Conservation (phyloP, 257 asterid genomes). For the Solanum bulbocastanum region DNA sequence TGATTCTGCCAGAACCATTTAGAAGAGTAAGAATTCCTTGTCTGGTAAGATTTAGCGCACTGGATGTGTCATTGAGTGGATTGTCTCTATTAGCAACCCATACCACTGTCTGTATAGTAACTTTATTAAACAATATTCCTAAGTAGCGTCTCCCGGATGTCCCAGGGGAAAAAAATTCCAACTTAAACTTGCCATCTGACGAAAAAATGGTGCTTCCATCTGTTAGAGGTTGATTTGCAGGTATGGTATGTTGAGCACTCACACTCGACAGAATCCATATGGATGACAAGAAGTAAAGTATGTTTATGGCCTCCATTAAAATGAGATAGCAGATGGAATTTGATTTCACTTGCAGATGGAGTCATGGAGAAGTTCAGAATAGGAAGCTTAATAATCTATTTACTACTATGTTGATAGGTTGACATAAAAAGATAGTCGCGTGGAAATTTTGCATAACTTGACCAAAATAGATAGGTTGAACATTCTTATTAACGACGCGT, state of each 20-base stretch:
- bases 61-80: conserved; percentile 15
- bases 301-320: neutral
- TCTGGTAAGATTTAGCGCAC: conserved; percentile 6
- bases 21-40: conserved; percentile 6
- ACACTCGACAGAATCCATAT: neutral
- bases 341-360: neutral
- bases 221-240: neutral
- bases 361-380: neutral
- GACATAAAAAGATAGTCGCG: too few relatives aligned
- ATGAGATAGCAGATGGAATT: neutral
- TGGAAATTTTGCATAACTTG: too few relatives aligned
- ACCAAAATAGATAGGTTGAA: neutral
- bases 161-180: conserved; percentile 14
- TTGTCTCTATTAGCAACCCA: conserved; percentile 26
- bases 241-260: conserved; percentile 6
- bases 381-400: neutral
- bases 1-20: neutral
- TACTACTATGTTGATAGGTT: too few relatives aligned
- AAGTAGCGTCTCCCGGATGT: neutral
- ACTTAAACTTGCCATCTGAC: conserved; percentile 11
- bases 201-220: conserved; percentile 23
- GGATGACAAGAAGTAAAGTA: neutral
- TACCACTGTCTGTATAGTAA: conserved; percentile 10
- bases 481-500: neutral
- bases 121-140: neutral